Percentiles rank a stretch among this genome's conserved stretches.
Evolutionary conservation across 495 filamentous ascomycete genomes (phyloP).

Genomic region (Penicillium daleae): DNA sequence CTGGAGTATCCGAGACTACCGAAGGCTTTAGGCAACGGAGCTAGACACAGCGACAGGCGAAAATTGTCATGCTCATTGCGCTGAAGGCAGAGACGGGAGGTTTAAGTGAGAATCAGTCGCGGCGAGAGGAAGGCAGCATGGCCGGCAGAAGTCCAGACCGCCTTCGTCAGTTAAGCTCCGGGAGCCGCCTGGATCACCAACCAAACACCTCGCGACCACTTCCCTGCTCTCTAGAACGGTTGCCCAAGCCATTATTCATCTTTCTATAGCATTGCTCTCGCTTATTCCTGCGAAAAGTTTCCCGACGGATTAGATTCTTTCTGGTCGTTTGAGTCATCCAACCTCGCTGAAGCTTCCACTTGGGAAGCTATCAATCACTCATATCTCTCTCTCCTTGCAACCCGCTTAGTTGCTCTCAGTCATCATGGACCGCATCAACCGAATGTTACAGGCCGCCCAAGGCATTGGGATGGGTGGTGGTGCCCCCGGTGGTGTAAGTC

Average conservation of each 20-base stretch:
- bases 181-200: slow-evolving; percentile 12
- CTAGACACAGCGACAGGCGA: slow-evolving; percentile 17
- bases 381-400: slow-evolving; percentile 23
- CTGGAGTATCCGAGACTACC: slow-evolving; percentile 17
- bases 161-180: slow-evolving; percentile 38
- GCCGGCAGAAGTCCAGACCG: slow-evolving; percentile 28
- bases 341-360: slow-evolving; percentile 41
- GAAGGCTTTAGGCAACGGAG: slow-evolving; percentile 5
- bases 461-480: slow-evolving; percentile 73
- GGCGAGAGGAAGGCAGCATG: slow-evolving; percentile 27
- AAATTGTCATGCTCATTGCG: slow-evolving; percentile 25
- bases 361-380: slow-evolving; percentile 40
- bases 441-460: slow-evolving; percentile 78
- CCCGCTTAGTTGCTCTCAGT: slow-evolving; percentile 25
- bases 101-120: slow-evolving; percentile 31
- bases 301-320: not conserved
- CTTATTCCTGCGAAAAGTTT: not conserved
- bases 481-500: slow-evolving; percentile 77
- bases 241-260: not conserved
- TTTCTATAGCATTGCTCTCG: not conserved
- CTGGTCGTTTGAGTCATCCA: not conserved
- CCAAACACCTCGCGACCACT: slow-evolving; percentile 15
- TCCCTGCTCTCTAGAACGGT: not conserved
- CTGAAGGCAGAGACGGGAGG: slow-evolving; percentile 20
- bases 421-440: slow-evolving; percentile 83